Conservation (phyloP, 768 basidiomycete species). For the Gloeopeniophorella convolvens region DNA sequence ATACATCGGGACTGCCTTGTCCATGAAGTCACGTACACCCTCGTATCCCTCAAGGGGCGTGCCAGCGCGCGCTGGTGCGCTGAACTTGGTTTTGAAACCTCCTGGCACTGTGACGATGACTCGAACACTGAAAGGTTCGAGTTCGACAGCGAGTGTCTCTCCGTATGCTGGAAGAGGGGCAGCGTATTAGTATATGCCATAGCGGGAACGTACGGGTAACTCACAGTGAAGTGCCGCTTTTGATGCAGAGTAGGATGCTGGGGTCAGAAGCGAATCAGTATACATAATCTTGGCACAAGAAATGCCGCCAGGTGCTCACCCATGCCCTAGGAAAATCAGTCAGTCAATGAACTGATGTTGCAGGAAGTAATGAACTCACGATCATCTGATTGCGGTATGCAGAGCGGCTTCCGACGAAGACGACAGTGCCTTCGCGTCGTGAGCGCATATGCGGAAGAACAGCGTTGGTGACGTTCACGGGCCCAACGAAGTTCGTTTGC, state of each 20-base stretch:
- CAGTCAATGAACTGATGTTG: not conserved
- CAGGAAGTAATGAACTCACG: not conserved
- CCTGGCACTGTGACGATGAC: slow-evolving; percentile 26
- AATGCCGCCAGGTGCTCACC: not conserved
- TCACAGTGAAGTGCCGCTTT: slow-evolving; percentile 26
- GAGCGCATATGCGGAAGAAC: slow-evolving; percentile 36
- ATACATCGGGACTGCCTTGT: not conserved
- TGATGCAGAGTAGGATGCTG: slow-evolving; percentile 23
- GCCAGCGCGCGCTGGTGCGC: not conserved
- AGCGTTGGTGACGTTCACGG: slow-evolving; percentile 40
- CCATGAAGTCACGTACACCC: slow-evolving; percentile 4
- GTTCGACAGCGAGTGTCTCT: slow-evolving; percentile 26
- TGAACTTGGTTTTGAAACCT: slow-evolving; percentile 21
- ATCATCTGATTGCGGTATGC: slow-evolving; percentile 17
- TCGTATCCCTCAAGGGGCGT: slow-evolving; percentile 21
- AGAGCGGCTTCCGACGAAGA: slow-evolving; percentile 34
- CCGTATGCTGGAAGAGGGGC: slow-evolving; percentile 18
- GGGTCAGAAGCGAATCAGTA: not conserved
- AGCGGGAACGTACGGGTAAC: not conserved
- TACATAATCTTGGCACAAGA: too few relatives aligned
- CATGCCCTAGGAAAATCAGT: not conserved
- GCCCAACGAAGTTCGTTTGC: slow-evolving; percentile 40
- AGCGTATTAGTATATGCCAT: not conserved
- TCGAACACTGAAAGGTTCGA: slow-evolving; percentile 26
- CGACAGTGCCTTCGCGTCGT: slow-evolving; percentile 31